Conservation (phyloP, 208 protist genomes). For the Wallacemonas sp. region DNA sequence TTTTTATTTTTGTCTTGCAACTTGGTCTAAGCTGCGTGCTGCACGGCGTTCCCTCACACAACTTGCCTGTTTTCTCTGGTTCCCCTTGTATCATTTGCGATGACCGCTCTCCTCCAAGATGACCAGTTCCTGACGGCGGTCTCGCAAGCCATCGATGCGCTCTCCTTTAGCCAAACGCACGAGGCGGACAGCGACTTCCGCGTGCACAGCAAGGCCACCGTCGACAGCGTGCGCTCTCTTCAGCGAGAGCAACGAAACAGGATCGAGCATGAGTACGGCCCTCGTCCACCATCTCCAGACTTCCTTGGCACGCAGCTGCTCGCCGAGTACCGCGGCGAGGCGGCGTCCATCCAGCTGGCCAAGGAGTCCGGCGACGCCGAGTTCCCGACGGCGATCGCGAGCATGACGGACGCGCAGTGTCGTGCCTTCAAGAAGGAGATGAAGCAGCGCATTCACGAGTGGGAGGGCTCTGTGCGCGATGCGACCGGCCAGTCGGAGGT, state of each 20-base stretch:
- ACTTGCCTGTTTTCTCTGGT: background rate
- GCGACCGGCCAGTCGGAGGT: slow-evolving; percentile 66
- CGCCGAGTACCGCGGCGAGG: slow-evolving; percentile 75
- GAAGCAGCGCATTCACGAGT: slow-evolving; percentile 91
- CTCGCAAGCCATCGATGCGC: slow-evolving; percentile 57
- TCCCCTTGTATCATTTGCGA: background rate
- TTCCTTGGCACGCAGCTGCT: slow-evolving; percentile 70
- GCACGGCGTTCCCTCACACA: too few relatives aligned
- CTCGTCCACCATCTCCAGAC: slow-evolving; percentile 45
- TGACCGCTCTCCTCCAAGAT: slow-evolving; percentile 22
- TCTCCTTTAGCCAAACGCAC: slow-evolving; percentile 79
- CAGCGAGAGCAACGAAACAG: slow-evolving; percentile 81
- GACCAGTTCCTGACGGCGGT: slow-evolving; percentile 36
- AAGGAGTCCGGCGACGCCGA: slow-evolving; percentile 44
- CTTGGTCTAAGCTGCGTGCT: background rate
- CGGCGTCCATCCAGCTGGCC: slow-evolving; percentile 55
- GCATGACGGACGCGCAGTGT: slow-evolving; percentile 65
- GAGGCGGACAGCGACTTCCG: slow-evolving; percentile 78
- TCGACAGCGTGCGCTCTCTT: slow-evolving; percentile 66
- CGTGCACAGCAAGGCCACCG: slow-evolving; percentile 57
- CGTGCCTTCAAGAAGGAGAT: slow-evolving; percentile 83
- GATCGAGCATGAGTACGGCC: slow-evolving; percentile 69
- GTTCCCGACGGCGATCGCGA: slow-evolving; percentile 29
- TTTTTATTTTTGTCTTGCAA: too few relatives aligned
- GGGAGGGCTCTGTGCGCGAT: slow-evolving; percentile 73